phyloP scores from a whole-genome alignment of 768 basidiomycete species.

The Melanogaster broomeanus region DNA sequence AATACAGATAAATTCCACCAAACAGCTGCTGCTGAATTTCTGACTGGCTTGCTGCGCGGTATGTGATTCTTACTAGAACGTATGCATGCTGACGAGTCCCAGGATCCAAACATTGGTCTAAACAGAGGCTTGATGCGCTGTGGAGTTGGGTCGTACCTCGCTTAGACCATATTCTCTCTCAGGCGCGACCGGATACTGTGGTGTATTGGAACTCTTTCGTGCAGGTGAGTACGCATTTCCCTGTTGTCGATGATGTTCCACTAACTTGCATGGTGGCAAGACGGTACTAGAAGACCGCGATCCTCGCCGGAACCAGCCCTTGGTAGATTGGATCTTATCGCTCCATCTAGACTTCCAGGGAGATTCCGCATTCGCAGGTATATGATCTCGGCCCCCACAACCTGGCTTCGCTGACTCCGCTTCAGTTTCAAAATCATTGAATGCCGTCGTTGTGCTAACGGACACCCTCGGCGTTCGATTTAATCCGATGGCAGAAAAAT shows the following conservation, averaged over 20 bases:
- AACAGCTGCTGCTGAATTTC: constrained; percentile 73
- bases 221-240: constrained; percentile 23
- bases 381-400: constrained; percentile 23
- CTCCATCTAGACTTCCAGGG: constrained; percentile 81
- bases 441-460: constrained; percentile 64
- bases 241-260: not conserved
- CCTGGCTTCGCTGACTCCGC: constrained; percentile 7
- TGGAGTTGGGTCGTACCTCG: constrained; percentile 74
- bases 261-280: constrained; percentile 30
- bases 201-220: constrained; percentile 73
- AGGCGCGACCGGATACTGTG: constrained; percentile 86
- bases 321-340: constrained; percentile 76
- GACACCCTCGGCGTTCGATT: constrained; percentile 69
- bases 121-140: constrained; percentile 48
- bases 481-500: constrained; percentile 64
- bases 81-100: constrained; percentile 6
- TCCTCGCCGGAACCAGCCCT: constrained; percentile 70
- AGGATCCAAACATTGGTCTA: constrained; percentile 88
- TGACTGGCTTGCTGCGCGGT: constrained; percentile 79
- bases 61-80: constrained; percentile 12
- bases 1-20: constrained; percentile 84
- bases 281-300: constrained; percentile 67
- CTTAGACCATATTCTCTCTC: constrained; percentile 62
- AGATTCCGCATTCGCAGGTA: constrained; percentile 87
- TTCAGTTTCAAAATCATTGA: constrained; percentile 75